Percentiles rank a stretch among this genome's conserved stretches.
Evolutionary conservation across 163 green algal species (phyloP).

Genomic region (Chloromonas sp.): DNA sequence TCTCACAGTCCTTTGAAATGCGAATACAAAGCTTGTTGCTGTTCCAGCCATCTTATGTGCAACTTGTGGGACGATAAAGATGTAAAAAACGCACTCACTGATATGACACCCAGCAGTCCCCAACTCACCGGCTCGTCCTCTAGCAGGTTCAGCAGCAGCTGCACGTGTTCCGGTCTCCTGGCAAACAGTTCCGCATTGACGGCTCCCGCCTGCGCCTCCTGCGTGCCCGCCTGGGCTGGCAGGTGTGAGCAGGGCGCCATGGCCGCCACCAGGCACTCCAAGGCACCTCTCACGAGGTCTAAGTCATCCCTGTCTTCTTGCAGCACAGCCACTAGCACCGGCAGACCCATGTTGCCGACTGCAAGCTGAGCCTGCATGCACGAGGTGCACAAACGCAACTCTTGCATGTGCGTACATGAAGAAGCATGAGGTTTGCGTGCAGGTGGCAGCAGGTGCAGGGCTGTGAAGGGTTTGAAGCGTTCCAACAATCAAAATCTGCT

Average conservation of each 20-base stretch:
- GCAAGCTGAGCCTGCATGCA: slow-evolving; percentile 52
- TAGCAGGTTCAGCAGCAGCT: slow-evolving; percentile 62
- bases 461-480: background rate
- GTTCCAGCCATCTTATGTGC: too few relatives aligned
- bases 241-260: background rate
- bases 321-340: slow-evolving; percentile 62
- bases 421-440: background rate
- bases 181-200: slow-evolving; percentile 77
- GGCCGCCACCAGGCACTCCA: slow-evolving; percentile 73
- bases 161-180: slow-evolving; percentile 48
- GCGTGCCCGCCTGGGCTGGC: background rate
- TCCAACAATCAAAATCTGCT: too few relatives aligned
- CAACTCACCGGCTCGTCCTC: slow-evolving; percentile 46
- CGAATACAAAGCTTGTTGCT: too few relatives aligned
- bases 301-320: slow-evolving; percentile 71
- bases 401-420: background rate
- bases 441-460: background rate
- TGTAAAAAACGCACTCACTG: too few relatives aligned
- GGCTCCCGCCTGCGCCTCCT: slow-evolving; percentile 23
- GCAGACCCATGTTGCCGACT: slow-evolving; percentile 58
- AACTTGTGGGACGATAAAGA: too few relatives aligned
- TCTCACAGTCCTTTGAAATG: too few relatives aligned
- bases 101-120: too few relatives aligned
- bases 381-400: background rate
- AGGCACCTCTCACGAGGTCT: slow-evolving; percentile 62